phyloP scores from a whole-genome alignment of 805 yeast species.

The Metschnikowia noctiluminum region DNA sequence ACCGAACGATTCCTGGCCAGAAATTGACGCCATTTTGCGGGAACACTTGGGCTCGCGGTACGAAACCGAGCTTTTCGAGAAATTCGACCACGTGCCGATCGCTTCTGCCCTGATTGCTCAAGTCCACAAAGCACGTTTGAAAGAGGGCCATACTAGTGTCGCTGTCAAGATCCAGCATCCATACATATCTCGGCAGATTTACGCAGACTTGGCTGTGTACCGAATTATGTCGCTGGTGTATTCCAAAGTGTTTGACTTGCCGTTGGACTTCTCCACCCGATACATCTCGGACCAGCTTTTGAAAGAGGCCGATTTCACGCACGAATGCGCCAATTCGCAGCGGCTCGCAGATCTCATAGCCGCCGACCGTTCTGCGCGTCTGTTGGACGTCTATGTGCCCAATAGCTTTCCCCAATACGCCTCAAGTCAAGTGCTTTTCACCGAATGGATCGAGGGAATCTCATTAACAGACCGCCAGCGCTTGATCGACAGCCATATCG shows the following conservation, averaged over 20 bases:
- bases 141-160: constrained; percentile 44
- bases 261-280: constrained; percentile 51
- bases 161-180: constrained; percentile 68
- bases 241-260: constrained; percentile 60
- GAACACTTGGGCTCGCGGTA: constrained; percentile 43
- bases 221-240: constrained; percentile 48
- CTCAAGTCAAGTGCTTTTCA: constrained; percentile 50
- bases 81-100: constrained; percentile 54
- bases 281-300: constrained; percentile 56
- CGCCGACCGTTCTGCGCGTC: constrained; percentile 38
- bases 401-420: constrained; percentile 43
- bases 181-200: constrained; percentile 57
- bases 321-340: constrained; percentile 54
- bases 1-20: constrained; percentile 53
- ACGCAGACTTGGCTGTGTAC: constrained; percentile 60
- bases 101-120: constrained; percentile 79
- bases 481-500: constrained; percentile 38
- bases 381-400: constrained; percentile 54
- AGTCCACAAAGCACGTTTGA: constrained; percentile 54
- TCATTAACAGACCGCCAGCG: constrained; percentile 46
- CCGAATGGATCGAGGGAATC: constrained; percentile 79
- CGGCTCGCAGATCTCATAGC: constrained; percentile 36
- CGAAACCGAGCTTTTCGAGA: constrained; percentile 33
- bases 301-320: constrained; percentile 59
- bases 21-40: constrained; percentile 38